These are phyloP conservation scores for Gamsiella multidivaricata DNA, from an alignment of 192 early-diverging fungal genomes.

Conservation along the genomic window DNA sequence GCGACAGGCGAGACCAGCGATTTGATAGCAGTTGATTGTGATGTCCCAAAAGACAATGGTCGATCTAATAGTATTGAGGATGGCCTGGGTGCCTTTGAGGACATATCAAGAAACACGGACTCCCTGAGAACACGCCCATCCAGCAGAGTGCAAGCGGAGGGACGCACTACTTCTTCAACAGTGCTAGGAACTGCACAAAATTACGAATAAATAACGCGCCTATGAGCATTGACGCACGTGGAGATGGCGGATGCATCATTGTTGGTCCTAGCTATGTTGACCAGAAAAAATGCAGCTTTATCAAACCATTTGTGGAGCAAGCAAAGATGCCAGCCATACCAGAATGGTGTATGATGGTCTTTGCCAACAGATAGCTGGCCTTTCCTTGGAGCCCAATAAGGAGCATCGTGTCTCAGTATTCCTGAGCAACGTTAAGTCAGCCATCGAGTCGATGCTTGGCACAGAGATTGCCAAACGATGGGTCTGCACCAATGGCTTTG, in stretches of 20 bases:
- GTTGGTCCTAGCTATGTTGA: not conserved
- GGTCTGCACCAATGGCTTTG: slow-evolving; percentile 8
- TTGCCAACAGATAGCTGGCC: not conserved
- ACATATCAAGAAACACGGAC: slow-evolving; percentile 4
- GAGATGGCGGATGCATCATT: slow-evolving; percentile 2
- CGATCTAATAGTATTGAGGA: not conserved
- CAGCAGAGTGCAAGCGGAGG: slow-evolving; percentile 11
- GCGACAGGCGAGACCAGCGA: slow-evolving; percentile 14
- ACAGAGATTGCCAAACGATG: not conserved
- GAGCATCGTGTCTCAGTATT: not conserved
- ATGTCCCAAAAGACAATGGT: slow-evolving; percentile 3
- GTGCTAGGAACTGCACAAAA: slow-evolving; percentile 3
- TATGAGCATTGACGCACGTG: not conserved
- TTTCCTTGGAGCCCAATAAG: not conserved
- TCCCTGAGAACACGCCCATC: slow-evolving; percentile 1
- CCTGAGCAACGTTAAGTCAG: not conserved
- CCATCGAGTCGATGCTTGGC: not conserved
- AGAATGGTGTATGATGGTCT: not conserved
- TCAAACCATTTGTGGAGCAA: not conserved
- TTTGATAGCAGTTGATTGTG: slow-evolving; percentile 13
- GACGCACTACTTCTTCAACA: slow-evolving; percentile 9
- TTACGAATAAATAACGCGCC: not conserved
- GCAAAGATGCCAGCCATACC: not conserved
- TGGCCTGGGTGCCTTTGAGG: slow-evolving; percentile 2
- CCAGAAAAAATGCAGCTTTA: not conserved